Evolutionary conservation across 164 flowering plant species (phyloP).

Genomic region (Brasenia schreberi): DNA sequence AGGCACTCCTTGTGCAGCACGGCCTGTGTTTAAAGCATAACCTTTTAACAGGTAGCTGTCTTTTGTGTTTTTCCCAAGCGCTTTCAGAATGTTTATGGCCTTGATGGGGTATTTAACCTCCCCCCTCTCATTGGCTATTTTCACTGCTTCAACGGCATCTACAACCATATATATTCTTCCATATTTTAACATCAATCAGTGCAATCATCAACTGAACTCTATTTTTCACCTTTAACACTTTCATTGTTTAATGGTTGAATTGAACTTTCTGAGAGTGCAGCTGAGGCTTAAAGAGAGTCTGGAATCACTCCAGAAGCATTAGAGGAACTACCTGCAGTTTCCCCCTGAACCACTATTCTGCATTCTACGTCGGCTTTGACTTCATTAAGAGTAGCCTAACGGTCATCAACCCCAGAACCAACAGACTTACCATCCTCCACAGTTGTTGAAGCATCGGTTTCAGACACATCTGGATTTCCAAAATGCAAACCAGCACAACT

Average conservation of each 20-base stretch:
- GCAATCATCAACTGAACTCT: slow-evolving; percentile 2
- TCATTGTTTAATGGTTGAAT: slow-evolving; percentile 6
- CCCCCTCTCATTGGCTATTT: too few species aligned
- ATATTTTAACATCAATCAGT: too few species aligned
- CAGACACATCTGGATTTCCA: slow-evolving; percentile 10
- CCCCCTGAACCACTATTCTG: slow-evolving; percentile 65
- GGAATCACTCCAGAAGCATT: slow-evolving; percentile 9
- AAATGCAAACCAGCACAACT: slow-evolving; percentile 16
- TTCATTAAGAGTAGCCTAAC: slow-evolving; percentile 28
- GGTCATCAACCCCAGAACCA: not conserved
- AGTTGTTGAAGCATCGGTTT: slow-evolving; percentile 7
- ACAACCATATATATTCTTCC: too few species aligned
- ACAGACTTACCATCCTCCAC: slow-evolving; percentile 15
- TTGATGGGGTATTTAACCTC: too few species aligned
- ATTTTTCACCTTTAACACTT: slow-evolving; percentile 11
- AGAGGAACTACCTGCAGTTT: slow-evolving; percentile 17
- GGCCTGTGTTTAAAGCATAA: slow-evolving; percentile 18
- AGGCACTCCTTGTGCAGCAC: slow-evolving; percentile 20
- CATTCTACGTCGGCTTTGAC: slow-evolving; percentile 45
- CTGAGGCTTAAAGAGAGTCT: slow-evolving; percentile 15
- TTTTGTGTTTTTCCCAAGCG: too few species aligned
- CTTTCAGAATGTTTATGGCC: slow-evolving; percentile 53
- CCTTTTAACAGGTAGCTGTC: slow-evolving; percentile 91
- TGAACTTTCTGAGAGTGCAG: slow-evolving; percentile 10
- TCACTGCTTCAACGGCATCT: too few species aligned